Conservation (phyloP, 257 asterid genomes). For the Solanum dulcamara region DNA sequence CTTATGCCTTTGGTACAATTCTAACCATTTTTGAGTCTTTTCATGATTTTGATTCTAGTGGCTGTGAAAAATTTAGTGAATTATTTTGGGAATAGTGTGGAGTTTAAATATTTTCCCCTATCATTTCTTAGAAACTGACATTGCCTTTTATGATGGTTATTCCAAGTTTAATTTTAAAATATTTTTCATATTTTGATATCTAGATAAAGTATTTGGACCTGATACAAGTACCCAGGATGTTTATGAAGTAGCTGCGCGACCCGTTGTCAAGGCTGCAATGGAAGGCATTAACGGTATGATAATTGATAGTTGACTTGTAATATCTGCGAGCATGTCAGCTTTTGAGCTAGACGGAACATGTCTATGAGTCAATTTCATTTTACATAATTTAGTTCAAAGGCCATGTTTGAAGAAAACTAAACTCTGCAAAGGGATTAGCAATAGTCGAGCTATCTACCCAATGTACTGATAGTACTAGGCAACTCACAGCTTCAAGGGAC, state of each 20-base stretch:
- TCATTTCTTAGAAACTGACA: not conserved
- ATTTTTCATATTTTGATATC: not conserved
- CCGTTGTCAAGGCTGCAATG: constrained; percentile 98
- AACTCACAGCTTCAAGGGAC: not conserved
- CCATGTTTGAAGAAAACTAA: not conserved
- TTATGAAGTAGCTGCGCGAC: constrained; percentile 93
- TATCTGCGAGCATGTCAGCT: not conserved
- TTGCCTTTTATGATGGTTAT: not conserved
- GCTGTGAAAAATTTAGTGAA: not conserved
- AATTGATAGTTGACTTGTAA: not conserved
- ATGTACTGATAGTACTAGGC: not conserved
- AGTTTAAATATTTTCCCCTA: not conserved
- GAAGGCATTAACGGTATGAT: constrained; percentile 89
- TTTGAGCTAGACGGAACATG: not conserved
- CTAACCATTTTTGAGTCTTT: not conserved
- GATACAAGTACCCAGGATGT: constrained; percentile 75
- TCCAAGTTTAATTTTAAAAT: not conserved
- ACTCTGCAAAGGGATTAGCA: not conserved
- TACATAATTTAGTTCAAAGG: not conserved
- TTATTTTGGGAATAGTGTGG: not conserved
- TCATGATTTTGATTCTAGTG: constrained; percentile 3
- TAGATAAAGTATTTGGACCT: constrained; percentile 92
- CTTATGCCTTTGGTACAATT: constrained; percentile 79
- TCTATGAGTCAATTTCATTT: not conserved
- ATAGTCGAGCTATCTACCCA: not conserved